phyloP scores from a whole-genome alignment of 371 early-diverging fungal species.

The Mucor ambiguus region DNA sequence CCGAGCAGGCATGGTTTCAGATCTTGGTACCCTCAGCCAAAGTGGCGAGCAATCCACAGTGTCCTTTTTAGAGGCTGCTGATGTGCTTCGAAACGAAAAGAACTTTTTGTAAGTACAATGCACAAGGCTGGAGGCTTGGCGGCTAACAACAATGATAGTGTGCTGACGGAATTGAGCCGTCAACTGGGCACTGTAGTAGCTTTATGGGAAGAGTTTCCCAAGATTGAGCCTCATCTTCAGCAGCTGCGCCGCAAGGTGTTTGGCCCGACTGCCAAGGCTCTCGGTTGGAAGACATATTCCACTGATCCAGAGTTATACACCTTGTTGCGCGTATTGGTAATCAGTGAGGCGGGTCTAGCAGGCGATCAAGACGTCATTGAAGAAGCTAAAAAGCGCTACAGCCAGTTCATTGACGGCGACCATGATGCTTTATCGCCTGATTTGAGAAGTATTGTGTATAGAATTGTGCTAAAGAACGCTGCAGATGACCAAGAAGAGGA shows the following conservation, averaged over 20 bases:
- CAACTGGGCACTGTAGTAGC: constrained; percentile 43
- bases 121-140: background rate
- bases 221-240: constrained; percentile 41
- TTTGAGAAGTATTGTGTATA: constrained; percentile 69
- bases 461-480: constrained; percentile 64
- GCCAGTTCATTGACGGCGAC: constrained; percentile 6
- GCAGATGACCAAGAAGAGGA: constrained; percentile 51
- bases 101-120: constrained; percentile 55
- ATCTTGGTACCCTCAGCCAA: constrained; percentile 64
- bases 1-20: constrained; percentile 65
- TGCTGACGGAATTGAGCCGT: constrained; percentile 57
- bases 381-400: constrained; percentile 16
- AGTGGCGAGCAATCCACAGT: constrained; percentile 65
- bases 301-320: constrained; percentile 49
- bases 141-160: constrained; percentile 18
- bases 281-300: constrained; percentile 61
- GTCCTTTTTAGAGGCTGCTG: constrained; percentile 62
- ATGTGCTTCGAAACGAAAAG: constrained; percentile 61
- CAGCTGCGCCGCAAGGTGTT: constrained; percentile 53
- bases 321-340: constrained; percentile 49
- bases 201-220: constrained; percentile 54
- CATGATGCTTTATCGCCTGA: constrained; percentile 66
- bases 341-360: constrained; percentile 48
- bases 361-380: constrained; percentile 19
- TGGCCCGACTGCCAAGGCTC: constrained; percentile 41